Evolutionary conservation across 2,329 filamentous ascomycete genomes (phyloP).

Genomic region (Aspergillus pseudonomiae): DNA sequence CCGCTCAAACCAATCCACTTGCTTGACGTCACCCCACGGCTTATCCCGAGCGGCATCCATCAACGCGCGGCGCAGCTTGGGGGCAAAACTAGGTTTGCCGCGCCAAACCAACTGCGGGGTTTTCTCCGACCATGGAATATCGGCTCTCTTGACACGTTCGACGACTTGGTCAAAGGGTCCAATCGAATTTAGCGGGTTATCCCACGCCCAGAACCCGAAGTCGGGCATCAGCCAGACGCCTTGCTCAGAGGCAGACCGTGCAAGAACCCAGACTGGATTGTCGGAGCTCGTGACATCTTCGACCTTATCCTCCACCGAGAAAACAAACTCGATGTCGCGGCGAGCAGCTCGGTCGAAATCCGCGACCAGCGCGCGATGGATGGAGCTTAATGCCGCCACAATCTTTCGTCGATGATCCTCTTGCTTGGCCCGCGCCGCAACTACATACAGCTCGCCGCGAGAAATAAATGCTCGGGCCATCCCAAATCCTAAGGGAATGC

Average conservation of each 20-base stretch:
- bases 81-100: conserved; percentile 48
- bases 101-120: conserved; percentile 52
- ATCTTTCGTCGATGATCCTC: conserved; percentile 44
- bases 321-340: conserved; percentile 53
- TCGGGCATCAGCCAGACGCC: conserved; percentile 56
- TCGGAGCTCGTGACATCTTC: conserved; percentile 44
- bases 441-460: conserved; percentile 36
- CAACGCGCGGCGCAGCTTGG: conserved; percentile 44
- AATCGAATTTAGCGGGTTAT: conserved; percentile 38
- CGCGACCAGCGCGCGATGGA: conserved; percentile 52
- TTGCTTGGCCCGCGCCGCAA: conserved; percentile 32
- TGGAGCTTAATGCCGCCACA: conserved; percentile 48
- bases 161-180: conserved; percentile 43
- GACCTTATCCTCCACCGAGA: conserved; percentile 46
- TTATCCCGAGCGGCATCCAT: conserved; percentile 44
- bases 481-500: conserved; percentile 31
- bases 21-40: conserved; percentile 52
- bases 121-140: conserved; percentile 42
- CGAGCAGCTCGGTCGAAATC: conserved; percentile 35
- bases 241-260: conserved; percentile 41
- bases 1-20: conserved; percentile 43
- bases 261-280: conserved; percentile 49
- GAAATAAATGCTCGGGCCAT: conserved; percentile 42
- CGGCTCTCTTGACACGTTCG: conserved; percentile 30
- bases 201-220: conserved; percentile 57